Base-by-base conservation (phyloP, 257 asterid species). In the Jaltomata sinuosa region DNA sequence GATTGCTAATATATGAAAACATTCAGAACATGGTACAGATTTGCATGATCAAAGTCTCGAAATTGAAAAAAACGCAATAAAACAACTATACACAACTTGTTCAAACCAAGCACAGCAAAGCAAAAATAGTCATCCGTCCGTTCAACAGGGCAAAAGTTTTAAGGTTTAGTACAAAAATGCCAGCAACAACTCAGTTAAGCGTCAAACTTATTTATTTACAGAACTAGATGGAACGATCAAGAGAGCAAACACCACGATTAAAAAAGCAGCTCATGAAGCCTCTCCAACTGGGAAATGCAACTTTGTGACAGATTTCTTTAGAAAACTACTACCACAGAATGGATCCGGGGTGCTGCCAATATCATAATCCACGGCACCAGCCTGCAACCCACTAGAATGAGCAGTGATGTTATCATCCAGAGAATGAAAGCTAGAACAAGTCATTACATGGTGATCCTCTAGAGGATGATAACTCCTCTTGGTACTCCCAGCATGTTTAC, bases 321-420 rank as follows among this genome's bases (percentile, higher is more conserved):
- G 87, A 85, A 90, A 91, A 84, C 95, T 86, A 59, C 88, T 86
- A 68, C 94, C 89, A 83, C 92, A 90, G 62, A 87, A 88, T 16
- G 88, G 83, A 68, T 88, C 86, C 21, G 90, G 81, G 15, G 42
- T 10, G 81, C 81, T 65, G 74, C 85, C 87, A 69, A 84, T 91
- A 83, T 85, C 81, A 50, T 83, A 84, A 42, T 83, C 90, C 27
- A 80, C 84, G 19, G 77, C 40, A 31, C 65, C 47, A 65, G 54
- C 53, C 52, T 74, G 87, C 12, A 82, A 61, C 77, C 81, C 93
- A 49, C 86, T 59, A 15, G 84, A 83, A 59, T 82, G 82, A 14
- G 64, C 79, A 25, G 52, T 80, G 14, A 62, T 12, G 21, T 34
- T 21, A 8, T 16, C 82, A 62, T 50, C 82, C 62, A 29, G 59